Evolutionary conservation across 1,284 basidiomycete species (phyloP).

Genomic region (Cryptococcus sp.): DNA sequence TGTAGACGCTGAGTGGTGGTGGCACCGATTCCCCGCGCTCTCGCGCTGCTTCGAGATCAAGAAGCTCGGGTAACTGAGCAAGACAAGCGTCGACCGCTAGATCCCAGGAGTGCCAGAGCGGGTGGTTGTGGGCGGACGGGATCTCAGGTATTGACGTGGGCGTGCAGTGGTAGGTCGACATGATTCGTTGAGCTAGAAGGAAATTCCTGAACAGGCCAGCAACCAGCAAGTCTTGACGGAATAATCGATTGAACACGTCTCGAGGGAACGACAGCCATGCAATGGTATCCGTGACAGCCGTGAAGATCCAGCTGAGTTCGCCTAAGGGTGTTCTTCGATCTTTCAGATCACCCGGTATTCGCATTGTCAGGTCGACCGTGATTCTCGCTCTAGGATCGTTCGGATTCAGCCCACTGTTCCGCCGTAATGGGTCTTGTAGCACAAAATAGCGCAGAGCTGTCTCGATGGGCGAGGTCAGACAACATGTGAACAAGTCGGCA

Average conservation of each 20-base stretch:
- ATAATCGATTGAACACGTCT: conserved; percentile 89
- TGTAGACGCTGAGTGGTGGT: conserved; percentile 60
- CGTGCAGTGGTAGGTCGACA: conserved; percentile 98
- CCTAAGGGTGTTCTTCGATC: conserved; percentile 93
- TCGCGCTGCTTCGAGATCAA: conserved; percentile 61
- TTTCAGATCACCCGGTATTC: conserved; percentile 94
- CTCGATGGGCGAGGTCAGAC: conserved; percentile 96
- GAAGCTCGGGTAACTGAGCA: conserved; percentile 85
- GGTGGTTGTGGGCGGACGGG: conserved; percentile 92
- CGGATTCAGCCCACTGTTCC: conserved; percentile 64
- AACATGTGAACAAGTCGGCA: conserved; percentile 96
- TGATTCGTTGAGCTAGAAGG: conserved; percentile 93
- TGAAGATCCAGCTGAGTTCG: conserved; percentile 99
- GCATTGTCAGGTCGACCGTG: conserved; percentile 88
- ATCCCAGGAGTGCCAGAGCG: conserved; percentile 97
- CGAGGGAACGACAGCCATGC: conserved; percentile 97
- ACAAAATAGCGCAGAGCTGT: conserved; percentile 94
- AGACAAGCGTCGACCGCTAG: conserved; percentile 95
- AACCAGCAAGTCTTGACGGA: conserved; percentile 93
- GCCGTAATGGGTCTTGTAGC: conserved; percentile 74
- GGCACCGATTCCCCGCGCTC: conserved; percentile 47
- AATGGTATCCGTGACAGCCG: conserved; percentile 97
- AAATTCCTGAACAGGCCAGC: conserved; percentile 97
- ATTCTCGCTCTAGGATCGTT: conserved; percentile 56
- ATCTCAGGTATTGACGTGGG: conserved; percentile 91